Percentiles rank a stretch among this genome's conserved stretches.
These are phyloP conservation scores for Cadophora luteo-olivacea DNA, from an alignment of 2,329 filamentous ascomycete genomes.

Conservation along the genomic window DNA sequence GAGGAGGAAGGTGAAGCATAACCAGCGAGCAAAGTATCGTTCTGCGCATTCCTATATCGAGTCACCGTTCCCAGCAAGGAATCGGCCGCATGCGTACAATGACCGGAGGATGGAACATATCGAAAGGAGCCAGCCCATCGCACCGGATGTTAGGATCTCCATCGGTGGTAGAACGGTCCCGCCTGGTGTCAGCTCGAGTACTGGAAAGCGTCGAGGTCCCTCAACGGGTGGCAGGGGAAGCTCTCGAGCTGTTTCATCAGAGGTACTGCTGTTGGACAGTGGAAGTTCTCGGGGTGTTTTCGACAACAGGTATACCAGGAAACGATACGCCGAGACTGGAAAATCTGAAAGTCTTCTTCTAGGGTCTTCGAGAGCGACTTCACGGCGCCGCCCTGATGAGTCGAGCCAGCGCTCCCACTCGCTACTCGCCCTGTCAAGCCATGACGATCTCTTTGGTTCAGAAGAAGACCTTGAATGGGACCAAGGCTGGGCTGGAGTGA, in stretches of 20 bases:
- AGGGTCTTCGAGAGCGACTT: not conserved
- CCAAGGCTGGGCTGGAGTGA: slow-evolving; percentile 16
- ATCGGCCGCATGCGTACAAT: not conserved
- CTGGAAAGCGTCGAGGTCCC: slow-evolving; percentile 20
- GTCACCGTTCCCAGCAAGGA: slow-evolving; percentile 33
- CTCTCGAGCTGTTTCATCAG: slow-evolving; percentile 33
- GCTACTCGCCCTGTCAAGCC: not conserved
- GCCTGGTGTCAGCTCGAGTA: slow-evolving; percentile 40
- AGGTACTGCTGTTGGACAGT: slow-evolving; percentile 42
- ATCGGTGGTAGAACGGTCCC: slow-evolving; percentile 39
- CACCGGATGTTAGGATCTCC: slow-evolving; percentile 40
- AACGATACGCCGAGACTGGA: not conserved
- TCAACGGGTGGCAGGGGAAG: slow-evolving; percentile 6
- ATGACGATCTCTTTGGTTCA: not conserved
- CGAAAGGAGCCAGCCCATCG: not conserved
- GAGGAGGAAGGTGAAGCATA: slow-evolving; percentile 36
- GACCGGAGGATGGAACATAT: slow-evolving; percentile 1
- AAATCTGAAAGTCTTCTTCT: not conserved
- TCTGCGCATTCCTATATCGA: slow-evolving; percentile 27
- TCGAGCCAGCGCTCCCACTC: not conserved
- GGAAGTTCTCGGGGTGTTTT: slow-evolving; percentile 18
- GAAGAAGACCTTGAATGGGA: not conserved
- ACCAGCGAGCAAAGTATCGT: slow-evolving; percentile 37
- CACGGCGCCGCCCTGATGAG: not conserved
- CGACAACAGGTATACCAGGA: not conserved